Percentiles rank a stretch among this genome's conserved stretches.
Conservation (phyloP, 176 grass and related monocot genomes). For the Miscanthus lutarioriparius region DNA sequence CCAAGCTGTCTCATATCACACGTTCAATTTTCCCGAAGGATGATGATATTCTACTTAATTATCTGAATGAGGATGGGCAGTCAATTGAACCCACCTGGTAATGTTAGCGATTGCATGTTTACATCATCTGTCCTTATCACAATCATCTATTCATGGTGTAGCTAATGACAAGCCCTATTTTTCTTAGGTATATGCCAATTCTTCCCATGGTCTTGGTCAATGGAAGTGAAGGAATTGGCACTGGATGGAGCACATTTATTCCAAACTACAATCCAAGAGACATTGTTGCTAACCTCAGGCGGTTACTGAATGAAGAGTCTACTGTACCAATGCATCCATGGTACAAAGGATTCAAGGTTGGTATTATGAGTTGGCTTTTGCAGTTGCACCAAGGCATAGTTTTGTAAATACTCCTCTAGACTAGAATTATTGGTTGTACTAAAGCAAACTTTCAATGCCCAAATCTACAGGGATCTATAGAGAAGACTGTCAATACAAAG, state of each 20-base stretch:
- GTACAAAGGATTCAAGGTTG: constrained; percentile 91
- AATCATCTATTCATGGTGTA: neutral
- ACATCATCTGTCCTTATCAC: neutral
- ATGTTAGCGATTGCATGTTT: neutral
- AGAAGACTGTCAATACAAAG: constrained; percentile 55
- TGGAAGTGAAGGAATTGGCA: constrained; percentile 96
- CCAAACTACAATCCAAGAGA: constrained; percentile 95
- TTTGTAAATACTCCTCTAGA: neutral
- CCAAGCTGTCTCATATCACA: constrained; percentile 51
- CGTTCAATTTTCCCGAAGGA: constrained; percentile 81
- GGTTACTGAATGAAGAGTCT: constrained; percentile 54
- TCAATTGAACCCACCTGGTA: constrained; percentile 91
- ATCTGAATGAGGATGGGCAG: constrained; percentile 83
- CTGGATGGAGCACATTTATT: constrained; percentile 80
- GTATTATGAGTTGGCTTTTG: neutral
- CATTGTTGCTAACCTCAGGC: constrained; percentile 65
- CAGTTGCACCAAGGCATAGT: neutral
- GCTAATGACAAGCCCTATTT: constrained; percentile 6
- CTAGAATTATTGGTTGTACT: neutral
- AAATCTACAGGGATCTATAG: constrained; percentile 58
- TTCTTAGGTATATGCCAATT: constrained; percentile 78
- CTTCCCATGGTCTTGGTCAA: constrained; percentile 91
- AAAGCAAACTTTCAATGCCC: neutral
- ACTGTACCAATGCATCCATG: constrained; percentile 78
- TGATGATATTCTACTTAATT: constrained; percentile 82